Percentiles rank a stretch among this genome's conserved stretches.
Evolutionary conservation across 225 moss, liverwort and hornwort species (phyloP).

Genomic region (Pleurozium schreberi): DNA sequence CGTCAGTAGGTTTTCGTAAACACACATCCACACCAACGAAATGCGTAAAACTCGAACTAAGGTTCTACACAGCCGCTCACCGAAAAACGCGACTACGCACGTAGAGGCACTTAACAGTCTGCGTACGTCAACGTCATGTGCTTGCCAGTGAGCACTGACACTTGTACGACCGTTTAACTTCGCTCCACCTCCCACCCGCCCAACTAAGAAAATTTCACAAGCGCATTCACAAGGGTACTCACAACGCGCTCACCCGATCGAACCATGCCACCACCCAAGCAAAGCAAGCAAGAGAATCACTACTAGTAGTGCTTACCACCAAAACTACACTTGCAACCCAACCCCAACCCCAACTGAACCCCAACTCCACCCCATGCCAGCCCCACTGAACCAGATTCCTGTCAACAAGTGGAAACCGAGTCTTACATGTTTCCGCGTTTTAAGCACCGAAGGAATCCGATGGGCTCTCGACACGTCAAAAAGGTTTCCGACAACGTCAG

Average conservation of each 20-base stretch:
- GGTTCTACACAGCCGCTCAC: background rate
- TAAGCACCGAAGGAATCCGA: background rate
- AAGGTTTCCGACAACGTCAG: conserved; percentile 16
- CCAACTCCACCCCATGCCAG: background rate
- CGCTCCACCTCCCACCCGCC: background rate
- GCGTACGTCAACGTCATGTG: background rate
- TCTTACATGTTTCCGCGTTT: conserved; percentile 19
- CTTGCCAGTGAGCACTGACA: background rate
- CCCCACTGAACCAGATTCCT: background rate
- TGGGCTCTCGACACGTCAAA: conserved; percentile 11
- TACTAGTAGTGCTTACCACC: background rate
- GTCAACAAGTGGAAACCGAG: background rate
- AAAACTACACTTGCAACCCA: background rate
- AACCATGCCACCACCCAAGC: background rate
- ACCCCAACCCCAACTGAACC: background rate
- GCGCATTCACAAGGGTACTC: background rate
- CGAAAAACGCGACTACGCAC: background rate
- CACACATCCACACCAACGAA: background rate
- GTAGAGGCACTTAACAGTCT: background rate
- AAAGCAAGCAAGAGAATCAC: background rate
- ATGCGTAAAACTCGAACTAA: background rate
- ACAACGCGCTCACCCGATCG: background rate
- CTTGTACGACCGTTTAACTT: background rate
- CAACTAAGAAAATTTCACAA: background rate
- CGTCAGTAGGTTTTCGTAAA: background rate